These are phyloP conservation scores for Beauveria australis DNA, from an alignment of 2,329 filamentous ascomycete genomes.

Conservation along the genomic window DNA sequence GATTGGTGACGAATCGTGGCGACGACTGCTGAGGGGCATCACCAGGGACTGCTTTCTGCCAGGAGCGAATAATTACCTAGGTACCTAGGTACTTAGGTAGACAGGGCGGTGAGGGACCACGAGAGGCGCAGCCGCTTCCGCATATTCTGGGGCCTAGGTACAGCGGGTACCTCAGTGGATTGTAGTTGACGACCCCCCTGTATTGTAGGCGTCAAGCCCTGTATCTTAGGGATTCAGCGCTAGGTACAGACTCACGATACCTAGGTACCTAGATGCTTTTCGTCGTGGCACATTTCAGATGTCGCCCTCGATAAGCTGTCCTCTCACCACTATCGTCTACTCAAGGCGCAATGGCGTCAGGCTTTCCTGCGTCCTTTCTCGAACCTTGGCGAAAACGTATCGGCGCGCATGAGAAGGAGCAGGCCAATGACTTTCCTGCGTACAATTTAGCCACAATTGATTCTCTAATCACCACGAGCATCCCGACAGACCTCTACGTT, in stretches of 20 bases:
- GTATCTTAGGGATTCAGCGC: background rate
- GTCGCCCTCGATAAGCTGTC: background rate
- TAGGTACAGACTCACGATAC: too few relatives aligned
- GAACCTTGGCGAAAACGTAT: constrained; percentile 29
- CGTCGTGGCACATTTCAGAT: background rate
- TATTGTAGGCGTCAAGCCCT: background rate
- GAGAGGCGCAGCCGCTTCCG: too few relatives aligned
- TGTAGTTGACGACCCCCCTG: too few relatives aligned
- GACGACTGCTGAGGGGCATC: constrained; percentile 2
- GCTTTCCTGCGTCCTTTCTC: constrained; percentile 30
- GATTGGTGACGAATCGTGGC: background rate
- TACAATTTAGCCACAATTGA: constrained; percentile 36
- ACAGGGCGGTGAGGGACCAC: constrained; percentile 1
- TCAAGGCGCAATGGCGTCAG: constrained; percentile 3
- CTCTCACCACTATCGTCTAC: background rate
- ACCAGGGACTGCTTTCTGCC: constrained; percentile 3
- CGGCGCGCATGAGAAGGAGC: constrained; percentile 24
- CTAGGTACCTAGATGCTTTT: too few relatives aligned
- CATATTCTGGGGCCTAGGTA: background rate
- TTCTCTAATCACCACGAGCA: constrained; percentile 40
- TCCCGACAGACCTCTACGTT: constrained; percentile 39
- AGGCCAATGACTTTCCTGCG: constrained; percentile 37
- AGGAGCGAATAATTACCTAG: background rate
- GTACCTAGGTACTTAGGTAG: background rate
- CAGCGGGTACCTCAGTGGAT: background rate